Base-by-base conservation (phyloP, 805 yeast genomes). In the Metschnikowia henanensis region DNA sequence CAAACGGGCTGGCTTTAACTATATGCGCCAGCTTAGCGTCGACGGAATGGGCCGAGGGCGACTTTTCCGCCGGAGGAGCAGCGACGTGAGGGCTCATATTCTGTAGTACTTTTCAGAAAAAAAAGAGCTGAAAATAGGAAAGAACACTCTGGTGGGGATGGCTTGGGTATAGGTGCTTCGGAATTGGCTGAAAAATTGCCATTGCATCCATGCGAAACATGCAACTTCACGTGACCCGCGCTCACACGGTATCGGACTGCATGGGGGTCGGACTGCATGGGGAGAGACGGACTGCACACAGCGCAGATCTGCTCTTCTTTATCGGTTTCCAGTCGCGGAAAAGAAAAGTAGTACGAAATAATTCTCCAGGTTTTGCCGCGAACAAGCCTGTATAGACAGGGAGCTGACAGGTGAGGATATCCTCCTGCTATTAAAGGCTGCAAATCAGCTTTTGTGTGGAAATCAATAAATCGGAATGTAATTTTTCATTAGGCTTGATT, bases 1-100 rank as follows among this genome's bases (percentile, higher is more conserved):
- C 88, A 60, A 83, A 84, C 7, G 89, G 88, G 47, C 55, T 59
- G 16, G 61, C 49, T 17, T 39, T 45, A 33, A 49, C 40, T 16
- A 44, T 35, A 42, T 44, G 54, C 29, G 47, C 43, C 22, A 45
- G 39, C 31, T 40, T 43, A 12, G 39, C 46, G 19, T 30, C 49
- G 21, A 38, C 17, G 19, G 45, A 33, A 6, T 42, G 20, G 37
- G 42, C 37, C 32, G 33, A 21, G 20, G 41, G 40, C 33, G 41
- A 20, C 17, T 31, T 30, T 17, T n/a, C 30, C 37, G 29, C 33
- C 19, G 30, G 19, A 16, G 38, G 8, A 20, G 28, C 35, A 23
- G 41, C 37, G 35, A 44, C 49, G 42, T 43, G 46, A n/a, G 47
- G 54, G 23, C 46, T 39, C 50, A 46, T 49, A 13, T 18, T 31